phyloP scores from a whole-genome alignment of 2,329 filamentous ascomycete species.

The Pseudonectria buxi region DNA sequence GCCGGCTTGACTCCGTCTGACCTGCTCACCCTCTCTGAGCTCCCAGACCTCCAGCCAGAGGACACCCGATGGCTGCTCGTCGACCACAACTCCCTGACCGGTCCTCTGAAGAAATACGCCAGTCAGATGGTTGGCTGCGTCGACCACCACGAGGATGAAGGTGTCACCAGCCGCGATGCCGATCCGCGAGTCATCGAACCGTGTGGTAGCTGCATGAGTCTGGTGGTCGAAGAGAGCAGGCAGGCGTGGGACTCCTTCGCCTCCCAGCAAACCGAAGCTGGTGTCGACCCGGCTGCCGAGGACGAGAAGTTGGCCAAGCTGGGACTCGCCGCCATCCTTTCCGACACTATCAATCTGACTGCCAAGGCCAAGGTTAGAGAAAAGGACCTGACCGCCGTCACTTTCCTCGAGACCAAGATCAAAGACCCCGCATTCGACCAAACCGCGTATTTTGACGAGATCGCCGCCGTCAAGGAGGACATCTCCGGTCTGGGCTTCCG shows the following conservation, averaged over 20 bases:
- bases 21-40: slow-evolving; percentile 55
- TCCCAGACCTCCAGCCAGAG: slow-evolving; percentile 42
- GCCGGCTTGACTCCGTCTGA: slow-evolving; percentile 54
- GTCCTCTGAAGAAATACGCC: slow-evolving; percentile 48
- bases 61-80: slow-evolving; percentile 67
- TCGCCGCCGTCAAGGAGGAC: slow-evolving; percentile 61
- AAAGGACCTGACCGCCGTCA: slow-evolving; percentile 51
- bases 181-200: slow-evolving; percentile 56
- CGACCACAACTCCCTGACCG: slow-evolving; percentile 71
- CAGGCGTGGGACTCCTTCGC: slow-evolving; percentile 51
- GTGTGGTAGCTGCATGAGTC: slow-evolving; percentile 65
- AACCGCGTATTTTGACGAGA: slow-evolving; percentile 49
- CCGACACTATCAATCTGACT: slow-evolving; percentile 64
- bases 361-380: slow-evolving; percentile 58
- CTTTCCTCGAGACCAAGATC: slow-evolving; percentile 49
- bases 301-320: slow-evolving; percentile 59
- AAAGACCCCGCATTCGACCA: slow-evolving; percentile 42
- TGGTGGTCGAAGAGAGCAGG: slow-evolving; percentile 56
- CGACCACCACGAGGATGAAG: slow-evolving; percentile 75
- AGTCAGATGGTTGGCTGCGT: slow-evolving; percentile 56
- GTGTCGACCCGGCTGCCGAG: slow-evolving; percentile 20
- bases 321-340: slow-evolving; percentile 62
- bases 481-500: slow-evolving; percentile 53
- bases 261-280: slow-evolving; percentile 11
- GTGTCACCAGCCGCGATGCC: slow-evolving; percentile 38